Base-by-base conservation (phyloP, 2,329 filamentous ascomycete species). In the Emmonsia crescens region DNA sequence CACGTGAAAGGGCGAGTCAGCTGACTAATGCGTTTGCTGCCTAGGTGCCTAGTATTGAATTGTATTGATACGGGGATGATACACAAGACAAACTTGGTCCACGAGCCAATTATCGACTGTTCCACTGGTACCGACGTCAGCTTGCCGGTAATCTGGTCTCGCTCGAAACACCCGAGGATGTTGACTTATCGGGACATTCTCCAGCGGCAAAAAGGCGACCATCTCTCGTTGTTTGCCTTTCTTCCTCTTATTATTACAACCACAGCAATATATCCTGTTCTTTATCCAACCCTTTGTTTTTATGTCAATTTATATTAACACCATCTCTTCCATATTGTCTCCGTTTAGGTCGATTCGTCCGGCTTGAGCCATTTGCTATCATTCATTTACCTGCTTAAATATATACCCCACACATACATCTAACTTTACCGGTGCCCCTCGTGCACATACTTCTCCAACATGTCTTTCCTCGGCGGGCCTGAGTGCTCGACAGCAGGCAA, bases 401-500 rank as follows among this genome's bases (percentile, higher is more conserved):
- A 5, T n/a, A 52, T 46, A 46, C 56, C 56, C 38, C 38, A 31
- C 56, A 14, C 31, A 3, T 36, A n/a, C 4, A 36, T 38, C 49
- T 31, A 21, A 24, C 24, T 29, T 24, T 19, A 21, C 51, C 48
- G 21, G 4, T 24, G 2, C 6, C 48, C 49, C 14, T 33, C 16
- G 49, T 49, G 21, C 21, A 27, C 3, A 14, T 3, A 33, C 9
- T 31, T 49, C 19, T n/a, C 40, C 49, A 80, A 64, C 67, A 97
- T 99, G 93, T 96, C 93, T 61, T 97, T 99, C 76, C 83, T 97
- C 70, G 90, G 91, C 77, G 92, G 93, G 69, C 89, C 93, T 69
- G 94, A 97, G 79, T 99, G 94, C 82, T 97, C 93, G 61, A 95
- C 94, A 64, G 91, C 89, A 66, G 91, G 88, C 72, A 99, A 99